Evolutionary conservation across 805 yeast species (phyloP).

Genomic region (Cephaloascus albidus): DNA sequence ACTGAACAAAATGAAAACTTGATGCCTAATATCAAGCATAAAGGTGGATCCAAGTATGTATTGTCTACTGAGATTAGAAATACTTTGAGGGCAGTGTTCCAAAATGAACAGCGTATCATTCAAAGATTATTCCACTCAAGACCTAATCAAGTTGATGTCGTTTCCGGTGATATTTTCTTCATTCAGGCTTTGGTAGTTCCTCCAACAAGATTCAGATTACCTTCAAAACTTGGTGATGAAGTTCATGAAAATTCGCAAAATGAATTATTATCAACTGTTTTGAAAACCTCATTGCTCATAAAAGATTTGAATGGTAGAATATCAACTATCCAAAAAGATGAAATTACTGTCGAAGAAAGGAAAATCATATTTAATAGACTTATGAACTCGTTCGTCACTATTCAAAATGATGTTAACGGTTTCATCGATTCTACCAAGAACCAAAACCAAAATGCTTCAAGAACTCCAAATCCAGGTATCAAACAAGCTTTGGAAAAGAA

Average conservation of each 20-base stretch:
- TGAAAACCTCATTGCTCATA: conserved; percentile 72
- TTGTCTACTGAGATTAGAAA: conserved; percentile 82
- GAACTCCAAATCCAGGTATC: conserved; percentile 84
- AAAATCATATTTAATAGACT: conserved; percentile 75
- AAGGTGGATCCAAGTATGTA: conserved; percentile 75
- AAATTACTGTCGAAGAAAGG: conserved; percentile 59
- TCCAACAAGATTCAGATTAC: conserved; percentile 92
- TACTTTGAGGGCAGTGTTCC: conserved; percentile 67
- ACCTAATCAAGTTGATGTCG: conserved; percentile 43
- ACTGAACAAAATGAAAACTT: conserved; percentile 11
- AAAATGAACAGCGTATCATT: conserved; percentile 58
- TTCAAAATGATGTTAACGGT: conserved; percentile 92
- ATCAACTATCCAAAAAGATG: conserved; percentile 49
- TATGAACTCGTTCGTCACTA: conserved; percentile 91
- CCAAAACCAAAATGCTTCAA: conserved; percentile 60
- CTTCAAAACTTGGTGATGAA: conserved; percentile 95
- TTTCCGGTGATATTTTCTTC: conserved; percentile 78
- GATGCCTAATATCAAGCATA: conserved; percentile 46
- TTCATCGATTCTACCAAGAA: conserved; percentile 88
- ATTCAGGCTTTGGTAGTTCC: conserved; percentile 86
- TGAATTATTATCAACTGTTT: conserved; percentile 71
- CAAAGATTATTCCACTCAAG: conserved; percentile 74
- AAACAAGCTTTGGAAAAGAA: conserved; percentile 97
- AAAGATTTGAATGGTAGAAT: conserved; percentile 87
- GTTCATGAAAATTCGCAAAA: conserved; percentile 92